Base-by-base conservation (phyloP, 2,329 filamentous ascomycete species). In the Zymoseptoria brevis region DNA sequence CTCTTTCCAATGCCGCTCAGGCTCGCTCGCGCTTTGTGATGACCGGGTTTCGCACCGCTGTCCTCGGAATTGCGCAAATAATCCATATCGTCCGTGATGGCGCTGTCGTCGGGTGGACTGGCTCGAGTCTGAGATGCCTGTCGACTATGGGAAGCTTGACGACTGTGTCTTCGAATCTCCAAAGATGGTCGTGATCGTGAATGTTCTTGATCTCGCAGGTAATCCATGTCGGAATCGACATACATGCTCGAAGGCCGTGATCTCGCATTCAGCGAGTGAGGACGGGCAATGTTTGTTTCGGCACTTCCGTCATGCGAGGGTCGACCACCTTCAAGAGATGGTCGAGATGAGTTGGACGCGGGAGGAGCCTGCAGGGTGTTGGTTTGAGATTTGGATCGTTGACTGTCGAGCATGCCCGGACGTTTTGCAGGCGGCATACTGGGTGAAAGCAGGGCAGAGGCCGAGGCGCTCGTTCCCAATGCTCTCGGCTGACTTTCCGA, bases 231-330 rank as follows among this genome's bases (percentile, higher is more conserved):
- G 0, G 88, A 88, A 66, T 91, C 88, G 3, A 96, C 81, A 71
- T 92, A 90, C 35, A 89, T 89, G 72, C 92, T 96, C 0, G 85
- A 80, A 70, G 93, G 93, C 52, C 93, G 83, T 57, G 84, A 81
- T 62, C 87, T 85, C 66, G 81, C 73, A 65, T 84, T 83, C n/a
- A 84, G 82, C 22, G 87, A 87, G 68, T 82, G 85, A 1, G 85
- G 83, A 29, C 84, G 76, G 45, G 75, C 76, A 8, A 86, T 72
- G 8, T 56, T 50, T 0, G 80, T 75, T 45, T 87, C 84, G 8
- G 83, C 76, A 7, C 83, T 69, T 54, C 92, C 88, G 58, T 82
- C 68, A 45, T 80, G 81, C 1, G 80, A 79, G 8, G 89, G 87
- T n/a, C 88, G 82, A 16, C 82, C 80, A 45, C 81, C 81, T 73